A percentile compares a stretch with the other conserved stretches of the same genome.
Conservation (phyloP, 176 grass and related monocot genomes). For the Ensete ventricosum region DNA sequence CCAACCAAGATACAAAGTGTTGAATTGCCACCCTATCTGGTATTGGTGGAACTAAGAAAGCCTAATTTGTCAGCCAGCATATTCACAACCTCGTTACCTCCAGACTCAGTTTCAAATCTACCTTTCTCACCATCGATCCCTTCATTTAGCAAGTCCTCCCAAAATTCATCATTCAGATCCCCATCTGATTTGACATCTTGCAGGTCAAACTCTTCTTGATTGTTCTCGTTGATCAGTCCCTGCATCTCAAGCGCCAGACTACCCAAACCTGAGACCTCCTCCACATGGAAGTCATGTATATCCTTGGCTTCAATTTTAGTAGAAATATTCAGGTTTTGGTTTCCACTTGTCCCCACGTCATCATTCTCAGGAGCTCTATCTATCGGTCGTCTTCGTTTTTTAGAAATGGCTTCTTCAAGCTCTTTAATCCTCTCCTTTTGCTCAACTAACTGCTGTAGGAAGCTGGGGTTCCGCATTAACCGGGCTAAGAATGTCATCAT, state of each 20-base stretch:
- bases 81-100: conserved; percentile 28
- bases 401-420: conserved; percentile 67
- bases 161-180: conserved; percentile 61
- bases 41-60: conserved; percentile 38
- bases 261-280: conserved; percentile 18
- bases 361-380: conserved; percentile 41
- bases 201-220: conserved; percentile 2
- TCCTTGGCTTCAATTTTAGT: conserved; percentile 27
- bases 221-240: conserved; percentile 10
- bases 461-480: conserved; percentile 54
- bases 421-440: conserved; percentile 61
- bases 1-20: too few species aligned
- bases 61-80: conserved; percentile 49
- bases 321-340: conserved; percentile 27
- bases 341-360: conserved; percentile 24
- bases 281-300: conserved; percentile 18
- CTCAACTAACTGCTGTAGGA: conserved; percentile 52
- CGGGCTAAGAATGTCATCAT: conserved; percentile 80
- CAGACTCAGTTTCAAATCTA: conserved; percentile 12
- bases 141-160: conserved; percentile 58
- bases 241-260: not conserved
- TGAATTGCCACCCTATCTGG: conserved; percentile 1
- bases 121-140: conserved; percentile 31
- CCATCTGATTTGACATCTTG: conserved; percentile 24
- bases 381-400: conserved; percentile 67